Evolutionary conservation across 208 protist species (phyloP).

Genomic region (Trypanosoma caninum): DNA sequence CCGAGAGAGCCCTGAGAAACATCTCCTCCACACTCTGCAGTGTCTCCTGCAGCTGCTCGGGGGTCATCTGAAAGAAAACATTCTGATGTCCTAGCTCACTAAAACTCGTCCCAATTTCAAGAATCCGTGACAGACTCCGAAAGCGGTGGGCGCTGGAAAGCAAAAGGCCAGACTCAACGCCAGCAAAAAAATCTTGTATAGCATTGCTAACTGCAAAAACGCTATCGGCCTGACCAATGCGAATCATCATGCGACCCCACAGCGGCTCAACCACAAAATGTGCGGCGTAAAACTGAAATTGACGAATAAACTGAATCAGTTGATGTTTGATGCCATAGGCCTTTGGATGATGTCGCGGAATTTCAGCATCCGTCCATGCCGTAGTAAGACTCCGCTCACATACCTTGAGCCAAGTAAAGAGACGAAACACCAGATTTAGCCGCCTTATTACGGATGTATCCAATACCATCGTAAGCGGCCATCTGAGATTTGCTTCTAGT

Average conservation of each 20-base stretch:
- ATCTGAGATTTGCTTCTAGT: conserved; percentile 79
- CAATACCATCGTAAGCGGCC: conserved; percentile 80
- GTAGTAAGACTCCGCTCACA: conserved; percentile 70
- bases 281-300: conserved; percentile 88
- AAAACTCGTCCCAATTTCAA: conserved; percentile 71
- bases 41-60: conserved; percentile 27
- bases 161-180: conserved; percentile 62
- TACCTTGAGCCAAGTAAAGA: conserved; percentile 77
- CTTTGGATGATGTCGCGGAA: conserved; percentile 38
- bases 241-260: conserved; percentile 67
- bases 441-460: conserved; percentile 44
- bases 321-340: conserved; percentile 85
- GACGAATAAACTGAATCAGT: conserved; percentile 79
- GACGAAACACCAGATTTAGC: conserved; percentile 81
- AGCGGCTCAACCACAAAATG: conserved; percentile 85
- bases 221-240: conserved; percentile 60
- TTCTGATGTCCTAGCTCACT: conserved; percentile 63
- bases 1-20: conserved; percentile 61
- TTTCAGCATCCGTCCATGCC: conserved; percentile 34
- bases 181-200: conserved; percentile 72
- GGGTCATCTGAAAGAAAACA: conserved; percentile 43
- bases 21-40: conserved; percentile 62
- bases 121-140: conserved; percentile 60
- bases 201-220: conserved; percentile 69
- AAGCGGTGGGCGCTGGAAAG: conserved; percentile 72